phyloP scores from a whole-genome alignment of 441 rosid genomes.

The Dalechampia spathulata region DNA sequence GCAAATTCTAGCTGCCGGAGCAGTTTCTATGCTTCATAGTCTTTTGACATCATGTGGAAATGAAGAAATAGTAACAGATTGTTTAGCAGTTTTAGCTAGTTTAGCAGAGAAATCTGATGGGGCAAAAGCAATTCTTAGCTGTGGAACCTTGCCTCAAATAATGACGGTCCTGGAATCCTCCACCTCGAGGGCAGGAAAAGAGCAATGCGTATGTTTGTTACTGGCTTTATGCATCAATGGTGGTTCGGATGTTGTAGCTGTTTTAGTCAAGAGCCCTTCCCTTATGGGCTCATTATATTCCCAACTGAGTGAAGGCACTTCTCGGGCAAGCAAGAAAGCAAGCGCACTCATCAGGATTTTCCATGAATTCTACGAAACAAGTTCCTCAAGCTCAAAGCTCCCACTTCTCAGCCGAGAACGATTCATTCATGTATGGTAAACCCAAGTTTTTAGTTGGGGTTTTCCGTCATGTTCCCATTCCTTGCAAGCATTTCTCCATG shows the following conservation, averaged over 20 bases:
- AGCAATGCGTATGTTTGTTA: constrained; percentile 59
- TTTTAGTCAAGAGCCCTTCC: constrained; percentile 41
- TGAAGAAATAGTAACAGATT: constrained; percentile 45
- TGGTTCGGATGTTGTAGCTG: constrained; percentile 46
- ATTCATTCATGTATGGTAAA: constrained; percentile 47
- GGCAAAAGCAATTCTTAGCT: constrained; percentile 35
- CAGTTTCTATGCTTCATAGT: constrained; percentile 45
- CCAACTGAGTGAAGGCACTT: constrained; percentile 51
- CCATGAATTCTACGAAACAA: constrained; percentile 54
- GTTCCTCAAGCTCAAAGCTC: constrained; percentile 26
- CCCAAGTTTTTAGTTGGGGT: no score
- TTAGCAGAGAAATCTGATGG: constrained; percentile 63
- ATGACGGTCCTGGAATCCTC: constrained; percentile 36
- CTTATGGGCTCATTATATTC: constrained; percentile 66
- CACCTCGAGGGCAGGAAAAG: constrained; percentile 44
- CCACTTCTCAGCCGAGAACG: constrained; percentile 39
- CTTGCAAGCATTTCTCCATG: no score
- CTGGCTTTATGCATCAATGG: constrained; percentile 60
- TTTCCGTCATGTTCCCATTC: no score
- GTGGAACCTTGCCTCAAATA: constrained; percentile 38
- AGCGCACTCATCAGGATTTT: constrained; percentile 55
- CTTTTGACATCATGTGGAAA: constrained; percentile 34
- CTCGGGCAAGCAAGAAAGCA: constrained; percentile 67
- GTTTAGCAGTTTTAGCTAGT: constrained; percentile 55
- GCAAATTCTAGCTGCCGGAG: constrained; percentile 51